Evolutionary conservation across 495 filamentous ascomycete species (phyloP), one percentile per base, ranked within the genome.

Genomic region (Bathelium albidoporum): DNA sequence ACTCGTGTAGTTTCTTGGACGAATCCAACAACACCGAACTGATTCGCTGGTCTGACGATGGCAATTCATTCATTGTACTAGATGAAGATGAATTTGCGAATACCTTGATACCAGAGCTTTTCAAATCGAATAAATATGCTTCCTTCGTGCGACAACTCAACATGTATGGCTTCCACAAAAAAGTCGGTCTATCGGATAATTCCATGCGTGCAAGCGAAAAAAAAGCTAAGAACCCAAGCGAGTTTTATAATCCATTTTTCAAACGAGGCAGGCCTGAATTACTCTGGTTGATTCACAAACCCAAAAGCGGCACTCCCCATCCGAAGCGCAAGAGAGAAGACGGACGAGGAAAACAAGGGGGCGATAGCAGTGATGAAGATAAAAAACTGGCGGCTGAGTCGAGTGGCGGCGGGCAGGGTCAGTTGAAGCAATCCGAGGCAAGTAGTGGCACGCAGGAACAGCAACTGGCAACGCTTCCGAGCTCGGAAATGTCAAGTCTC

Each of bases 131-230:
- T 74, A 99, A 97, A 74, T 99, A 97, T 73, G 92, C 94, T 7
- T 97, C 95, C 1, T 99, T 99, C 70, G 94, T 99, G 29, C 89
- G 94, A 11, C 94, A 98, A 71, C 81, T 98, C 65, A 98, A 98
- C 71, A 97, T 98, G 94, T 98, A 99, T 73, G 94, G 94, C 9
- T 99, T 99, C 71, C 94, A 99, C 74, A 99, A 99, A 78, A 90
- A 93, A 60, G 95, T 99, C 11, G 94, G 94, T 1, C 83, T 99
- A 28, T 94, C 91, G 7, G 94, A 97, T 73, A 96, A 96, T 72
- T 97, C 92, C 0, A 94, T 97, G 87, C 89, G 91, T 65, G 91
- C 95, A 31, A 96, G 91, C 73, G 93, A 97, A 74, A 85, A 90
- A 62, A 66, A 65, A 24, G 62, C 67, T 12, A 97, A 97, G 75